Conservation (phyloP, 176 grass and related monocot species). For the Cenchrus fungigraminus region DNA sequence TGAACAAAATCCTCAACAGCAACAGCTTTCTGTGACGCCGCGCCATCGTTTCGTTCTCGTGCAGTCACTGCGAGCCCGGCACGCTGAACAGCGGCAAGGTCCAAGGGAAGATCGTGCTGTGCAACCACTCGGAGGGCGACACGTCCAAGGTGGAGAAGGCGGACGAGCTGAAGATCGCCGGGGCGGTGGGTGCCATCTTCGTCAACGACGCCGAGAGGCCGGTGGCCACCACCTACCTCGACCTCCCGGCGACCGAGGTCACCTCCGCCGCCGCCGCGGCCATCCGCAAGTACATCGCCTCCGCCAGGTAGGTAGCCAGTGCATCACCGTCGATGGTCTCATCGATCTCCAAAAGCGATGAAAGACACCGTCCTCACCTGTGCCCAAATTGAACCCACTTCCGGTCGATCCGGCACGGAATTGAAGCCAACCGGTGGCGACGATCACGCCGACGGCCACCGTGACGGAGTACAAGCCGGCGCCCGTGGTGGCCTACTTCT, state of each 20-base stretch:
- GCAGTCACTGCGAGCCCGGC: constrained; percentile 68
- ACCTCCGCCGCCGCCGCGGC: constrained; percentile 46
- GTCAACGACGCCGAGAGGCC: constrained; percentile 44
- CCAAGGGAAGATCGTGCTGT: constrained; percentile 81
- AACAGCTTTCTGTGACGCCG: neutral
- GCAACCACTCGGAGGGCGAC: constrained; percentile 57
- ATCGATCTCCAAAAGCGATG: neutral
- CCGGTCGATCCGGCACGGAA: neutral
- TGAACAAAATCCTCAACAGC: neutral
- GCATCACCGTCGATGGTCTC: neutral
- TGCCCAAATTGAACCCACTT: too few relatives aligned
- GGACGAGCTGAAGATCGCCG: constrained; percentile 54
- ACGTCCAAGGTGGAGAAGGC: constrained; percentile 48
- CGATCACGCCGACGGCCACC: constrained; percentile 62
- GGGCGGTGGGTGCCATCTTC: constrained; percentile 58
- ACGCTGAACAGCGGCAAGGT: constrained; percentile 65
- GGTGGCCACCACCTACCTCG: constrained; percentile 56
- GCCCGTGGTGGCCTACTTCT: constrained; percentile 81
- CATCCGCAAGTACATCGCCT: constrained; percentile 69
- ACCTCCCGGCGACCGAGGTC: constrained; percentile 69
- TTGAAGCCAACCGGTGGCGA: constrained; percentile 67
- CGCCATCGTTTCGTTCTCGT: neutral
- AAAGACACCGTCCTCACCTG: too few relatives aligned
- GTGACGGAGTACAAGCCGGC: constrained; percentile 82
- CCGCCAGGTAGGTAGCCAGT: constrained; percentile 49